These are phyloP conservation scores for Fomitopsis pulvina DNA, from an alignment of 768 basidiomycete species.

Conservation along the genomic window DNA sequence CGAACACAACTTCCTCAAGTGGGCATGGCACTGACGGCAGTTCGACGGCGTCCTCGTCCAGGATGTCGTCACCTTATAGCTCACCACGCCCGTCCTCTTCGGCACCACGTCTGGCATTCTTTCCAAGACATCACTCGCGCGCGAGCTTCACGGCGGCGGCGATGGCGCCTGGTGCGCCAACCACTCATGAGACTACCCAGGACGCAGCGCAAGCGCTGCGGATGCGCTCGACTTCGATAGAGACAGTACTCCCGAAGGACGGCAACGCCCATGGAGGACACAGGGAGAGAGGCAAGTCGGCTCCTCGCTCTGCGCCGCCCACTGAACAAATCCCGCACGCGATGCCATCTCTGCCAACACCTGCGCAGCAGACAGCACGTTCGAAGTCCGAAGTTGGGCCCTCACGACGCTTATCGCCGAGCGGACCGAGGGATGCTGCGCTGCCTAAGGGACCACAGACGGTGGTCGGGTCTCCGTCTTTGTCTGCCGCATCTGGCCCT, in stretches of 20 bases:
- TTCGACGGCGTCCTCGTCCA: not conserved
- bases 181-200: not conserved
- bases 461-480: no score
- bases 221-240: not conserved
- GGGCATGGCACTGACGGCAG: not conserved
- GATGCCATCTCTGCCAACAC: not conserved
- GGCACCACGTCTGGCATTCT: not conserved
- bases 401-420: not conserved
- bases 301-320: not conserved
- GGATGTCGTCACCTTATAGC: not conserved
- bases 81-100: not conserved
- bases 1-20: not conserved
- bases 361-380: not conserved
- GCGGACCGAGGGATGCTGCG: no score
- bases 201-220: not conserved
- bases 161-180: not conserved
- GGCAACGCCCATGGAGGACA: not conserved
- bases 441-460: no score
- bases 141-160: not conserved
- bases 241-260: not conserved
- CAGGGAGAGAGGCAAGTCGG: not conserved
- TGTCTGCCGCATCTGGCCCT: no score
- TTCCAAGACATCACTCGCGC: not conserved
- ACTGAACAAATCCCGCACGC: not conserved
- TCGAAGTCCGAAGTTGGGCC: not conserved